Base-by-base conservation (phyloP, 2,329 filamentous ascomycete species). In the Sporothrix protearum region DNA sequence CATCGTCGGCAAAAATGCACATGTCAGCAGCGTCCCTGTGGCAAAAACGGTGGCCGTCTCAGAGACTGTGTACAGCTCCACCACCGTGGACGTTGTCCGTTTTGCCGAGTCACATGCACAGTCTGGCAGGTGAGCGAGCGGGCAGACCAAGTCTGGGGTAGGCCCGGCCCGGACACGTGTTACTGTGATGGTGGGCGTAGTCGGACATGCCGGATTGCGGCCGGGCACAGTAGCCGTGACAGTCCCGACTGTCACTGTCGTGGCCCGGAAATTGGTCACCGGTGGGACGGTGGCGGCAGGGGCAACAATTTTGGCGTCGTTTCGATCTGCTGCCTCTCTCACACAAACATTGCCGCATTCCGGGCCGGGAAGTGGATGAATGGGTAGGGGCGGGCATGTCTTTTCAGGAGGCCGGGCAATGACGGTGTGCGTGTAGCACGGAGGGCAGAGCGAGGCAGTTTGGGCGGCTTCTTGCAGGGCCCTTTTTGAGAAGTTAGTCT, bases 31-130 rank as follows among this genome's bases (percentile, higher is more conserved):
- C 36, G 79, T 79, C 7, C 73, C 79, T 9, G 76, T 83, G 0
- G 82, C 81, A 3, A 79, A 79, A 61, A 74, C 83, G 0, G 83
- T 83, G 63, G 78, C 84, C 19, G 82, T 80, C 22, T 81, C 79
- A 1, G 78, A 78, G 0, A 82, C 81, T 0, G 82, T 82, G 12
- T 83, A 83, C 76, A 83, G 82, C 75, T 78, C 79, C 8, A 76
- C 81, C 3, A 75, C 80, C 0, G 79, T 78, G 3, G 78, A 22
- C 9, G 47, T 77, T 5, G 79, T 78, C 2, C 14, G 53, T 5
- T n/a, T 30, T n/a, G 19, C n/a, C 19, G 7, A 9, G 19, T 19
- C 51, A 12, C 61, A 70, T 16, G 25, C n/a, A 16, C 68, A 70
- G 30, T 33, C 30, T 1, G 42, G 28, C 10, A 10, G 28, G n/a